Evolutionary conservation across 169 alveolate species (phyloP).

Genomic region (Theileria parva): DNA sequence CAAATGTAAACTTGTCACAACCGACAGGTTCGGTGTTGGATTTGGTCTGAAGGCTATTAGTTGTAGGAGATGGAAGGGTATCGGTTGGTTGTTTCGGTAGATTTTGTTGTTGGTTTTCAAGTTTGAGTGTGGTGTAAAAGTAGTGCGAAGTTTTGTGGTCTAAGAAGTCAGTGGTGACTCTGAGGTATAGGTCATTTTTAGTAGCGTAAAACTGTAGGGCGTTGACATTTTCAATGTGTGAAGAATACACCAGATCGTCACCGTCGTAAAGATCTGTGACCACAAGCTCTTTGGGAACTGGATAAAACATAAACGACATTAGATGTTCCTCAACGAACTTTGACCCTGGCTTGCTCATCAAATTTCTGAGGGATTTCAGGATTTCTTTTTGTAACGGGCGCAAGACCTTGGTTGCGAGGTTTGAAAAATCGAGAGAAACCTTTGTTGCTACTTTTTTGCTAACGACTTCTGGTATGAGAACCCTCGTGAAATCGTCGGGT

Average conservation of each 20-base stretch:
- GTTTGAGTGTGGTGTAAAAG: background rate
- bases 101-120: background rate
- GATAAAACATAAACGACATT: background rate
- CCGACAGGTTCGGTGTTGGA: background rate
- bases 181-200: background rate
- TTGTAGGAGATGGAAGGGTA: background rate
- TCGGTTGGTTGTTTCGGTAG: background rate
- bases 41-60: background rate
- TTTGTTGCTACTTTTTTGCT: background rate
- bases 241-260: background rate
- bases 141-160: constrained; percentile 5
- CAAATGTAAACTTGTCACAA: constrained; percentile 8
- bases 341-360: background rate
- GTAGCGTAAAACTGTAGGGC: background rate
- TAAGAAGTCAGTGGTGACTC: background rate
- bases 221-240: background rate
- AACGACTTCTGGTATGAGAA: background rate
- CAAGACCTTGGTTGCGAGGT: background rate
- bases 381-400: background rate
- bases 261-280: constrained; percentile 1
- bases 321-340: background rate
- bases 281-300: background rate
- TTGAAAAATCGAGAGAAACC: background rate
- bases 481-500: background rate
- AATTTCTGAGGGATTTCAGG: background rate